Base-by-base conservation (phyloP, 805 yeast genomes). In the Priceomyces fermenticarens region DNA sequence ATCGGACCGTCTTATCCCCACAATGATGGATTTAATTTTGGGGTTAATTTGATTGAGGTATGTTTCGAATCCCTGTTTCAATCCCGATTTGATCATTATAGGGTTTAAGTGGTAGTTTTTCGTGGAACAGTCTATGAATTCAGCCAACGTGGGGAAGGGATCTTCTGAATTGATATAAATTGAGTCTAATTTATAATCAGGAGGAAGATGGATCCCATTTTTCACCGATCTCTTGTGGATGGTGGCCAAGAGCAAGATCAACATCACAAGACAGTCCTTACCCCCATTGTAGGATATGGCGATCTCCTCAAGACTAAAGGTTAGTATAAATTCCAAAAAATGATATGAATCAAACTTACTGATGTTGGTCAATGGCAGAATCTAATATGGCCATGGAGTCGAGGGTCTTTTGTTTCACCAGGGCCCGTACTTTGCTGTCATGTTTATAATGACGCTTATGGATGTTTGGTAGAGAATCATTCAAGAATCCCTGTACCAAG, bases 231-330 rank as follows among this genome's bases (percentile, higher is more conserved):
- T 61, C 13, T 54, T 48, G 47, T 66, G 65, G 13, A 69, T 40
- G 62, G 66, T 78, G 1, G 93, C 83, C 38, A 90, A 63, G 40
- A 87, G 79, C 4, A 93, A 55, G 11, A 88, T 68, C 41, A 93
- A 72, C 84, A 91, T 80, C 26, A 90, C 97, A 35, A 90, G 77
- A 54, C 98, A 93, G 64, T 93, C 99, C 57, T 93, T 93, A 1
- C 99, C 99, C 9, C 99, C 99, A 58, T 93, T 93, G 61, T 85
- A 93, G 2, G 96, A 85, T 10, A 93, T 71, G 0, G 97, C 84
- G 3, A 86, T 63, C 43, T 84, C 81, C 12, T 58, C 55, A n/a
- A 69, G 49, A 7, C 66, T 61, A 38, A 30, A 3, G 14, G 59
- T 52, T 53, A 55, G 57, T 52, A 32, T 5, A 8, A 11, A 25